Evolutionary conservation across 2,329 filamentous ascomycete species (phyloP).

Genomic region (Metarhizium rileyi): DNA sequence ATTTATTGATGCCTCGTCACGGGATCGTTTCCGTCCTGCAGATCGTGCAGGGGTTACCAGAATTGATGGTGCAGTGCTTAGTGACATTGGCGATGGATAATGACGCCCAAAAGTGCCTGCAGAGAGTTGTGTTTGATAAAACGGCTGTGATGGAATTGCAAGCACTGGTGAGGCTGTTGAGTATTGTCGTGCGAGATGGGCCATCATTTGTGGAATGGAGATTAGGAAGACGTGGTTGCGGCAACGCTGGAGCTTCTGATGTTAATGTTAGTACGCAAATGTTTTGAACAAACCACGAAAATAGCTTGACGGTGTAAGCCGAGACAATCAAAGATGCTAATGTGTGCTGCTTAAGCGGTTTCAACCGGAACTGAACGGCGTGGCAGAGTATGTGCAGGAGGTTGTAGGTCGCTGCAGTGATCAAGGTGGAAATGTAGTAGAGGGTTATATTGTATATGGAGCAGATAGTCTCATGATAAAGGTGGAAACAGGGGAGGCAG

Average conservation of each 20-base stretch:
- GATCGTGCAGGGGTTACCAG: conserved; percentile 14
- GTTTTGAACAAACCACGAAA: conserved; percentile 20
- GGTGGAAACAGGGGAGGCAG: not conserved
- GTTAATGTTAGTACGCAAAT: conserved; percentile 20
- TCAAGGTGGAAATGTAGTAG: too few species aligned
- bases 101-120: conserved; percentile 20
- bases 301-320: not conserved
- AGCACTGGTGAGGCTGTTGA: conserved; percentile 36
- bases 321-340: not conserved
- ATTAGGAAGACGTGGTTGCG: not conserved
- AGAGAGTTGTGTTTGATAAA: conserved; percentile 22
- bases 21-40: conserved; percentile 61
- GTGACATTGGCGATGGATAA: conserved; percentile 15
- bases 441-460: too few species aligned
- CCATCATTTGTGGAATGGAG: conserved; percentile 23
- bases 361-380: not conserved
- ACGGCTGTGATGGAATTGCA: conserved; percentile 25
- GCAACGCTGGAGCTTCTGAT: conserved; percentile 11
- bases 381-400: too few species aligned
- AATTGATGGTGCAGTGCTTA: conserved; percentile 17
- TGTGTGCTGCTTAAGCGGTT: not conserved
- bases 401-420: too few species aligned
- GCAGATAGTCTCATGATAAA: too few species aligned
- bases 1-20: conserved; percentile 62
- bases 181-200: conserved; percentile 33